Evolutionary conservation across 116 monocot genomes (phyloP).

Genomic region (Posidonia oceanica): DNA sequence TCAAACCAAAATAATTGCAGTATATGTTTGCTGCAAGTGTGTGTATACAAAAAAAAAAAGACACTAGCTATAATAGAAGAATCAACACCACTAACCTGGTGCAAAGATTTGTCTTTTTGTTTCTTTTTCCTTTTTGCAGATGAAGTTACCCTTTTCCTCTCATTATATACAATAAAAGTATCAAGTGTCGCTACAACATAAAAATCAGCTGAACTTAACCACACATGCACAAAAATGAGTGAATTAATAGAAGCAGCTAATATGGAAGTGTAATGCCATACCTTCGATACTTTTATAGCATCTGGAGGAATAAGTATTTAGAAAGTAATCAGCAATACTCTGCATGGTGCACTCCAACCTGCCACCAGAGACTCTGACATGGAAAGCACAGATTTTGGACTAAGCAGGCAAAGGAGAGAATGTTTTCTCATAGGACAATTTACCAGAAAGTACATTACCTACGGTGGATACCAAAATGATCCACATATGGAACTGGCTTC

Average conservation of each 20-base stretch:
- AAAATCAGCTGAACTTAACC: neutral
- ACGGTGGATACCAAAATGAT: slow-evolving; percentile 65
- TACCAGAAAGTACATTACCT: slow-evolving; percentile 38
- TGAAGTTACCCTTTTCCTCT: slow-evolving; percentile 91
- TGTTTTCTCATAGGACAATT: neutral
- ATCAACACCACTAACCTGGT: slow-evolving; percentile 44
- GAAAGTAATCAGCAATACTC: slow-evolving; percentile 85
- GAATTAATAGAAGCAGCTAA: neutral
- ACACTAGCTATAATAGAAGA: neutral
- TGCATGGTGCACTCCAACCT: slow-evolving; percentile 99
- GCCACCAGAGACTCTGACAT: slow-evolving; percentile 76
- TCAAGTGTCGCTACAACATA: slow-evolving; percentile 44
- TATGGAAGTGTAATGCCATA: slow-evolving; percentile 6
- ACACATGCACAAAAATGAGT: neutral
- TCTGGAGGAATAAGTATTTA: slow-evolving; percentile 46
- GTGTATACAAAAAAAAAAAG: neutral
- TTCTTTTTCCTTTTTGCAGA: slow-evolving; percentile 90
- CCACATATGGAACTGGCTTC: slow-evolving; percentile 64
- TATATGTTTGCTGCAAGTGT: too few relatives aligned
- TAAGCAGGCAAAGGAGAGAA: neutral
- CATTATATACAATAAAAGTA: slow-evolving; percentile 86
- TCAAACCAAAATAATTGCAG: too few relatives aligned
- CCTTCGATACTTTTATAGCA: slow-evolving; percentile 58
- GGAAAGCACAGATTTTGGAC: slow-evolving; percentile 3
- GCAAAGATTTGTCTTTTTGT: slow-evolving; percentile 57